Percentiles rank a stretch among this genome's conserved stretches.
These are phyloP conservation scores for Curvularia spicifera DNA, from an alignment of 2,329 filamentous ascomycete species.

Conservation along the genomic window DNA sequence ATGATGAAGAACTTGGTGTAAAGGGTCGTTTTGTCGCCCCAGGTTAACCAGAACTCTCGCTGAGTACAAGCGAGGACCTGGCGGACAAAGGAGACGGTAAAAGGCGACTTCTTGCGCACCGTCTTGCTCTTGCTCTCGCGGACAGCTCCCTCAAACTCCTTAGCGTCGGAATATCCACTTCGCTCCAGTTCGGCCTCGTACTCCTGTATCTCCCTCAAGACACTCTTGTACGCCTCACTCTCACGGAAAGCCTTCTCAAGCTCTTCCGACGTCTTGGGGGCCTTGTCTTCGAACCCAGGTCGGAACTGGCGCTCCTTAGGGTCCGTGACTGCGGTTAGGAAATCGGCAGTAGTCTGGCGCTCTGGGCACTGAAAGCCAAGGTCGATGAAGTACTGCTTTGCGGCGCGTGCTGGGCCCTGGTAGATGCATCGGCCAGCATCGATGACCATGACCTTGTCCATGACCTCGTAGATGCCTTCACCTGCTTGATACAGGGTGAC, in stretches of 20 bases:
- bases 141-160: conserved; percentile 70
- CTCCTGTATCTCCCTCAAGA: conserved; percentile 66
- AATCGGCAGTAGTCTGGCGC: conserved; percentile 76
- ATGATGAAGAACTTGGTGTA: conserved; percentile 80
- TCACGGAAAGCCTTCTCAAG: conserved; percentile 71
- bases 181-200: conserved; percentile 65
- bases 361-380: conserved; percentile 67
- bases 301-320: conserved; percentile 73
- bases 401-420: conserved; percentile 66
- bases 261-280: conserved; percentile 73
- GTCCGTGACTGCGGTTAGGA: conserved; percentile 78
- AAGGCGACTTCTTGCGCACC: conserved; percentile 72
- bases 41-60: conserved; percentile 79
- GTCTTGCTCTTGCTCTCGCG: conserved; percentile 69
- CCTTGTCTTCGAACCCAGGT: conserved; percentile 61
- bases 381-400: conserved; percentile 69
- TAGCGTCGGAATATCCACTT: conserved; percentile 66
- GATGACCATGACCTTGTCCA: conserved; percentile 83
- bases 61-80: conserved; percentile 74
- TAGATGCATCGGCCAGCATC: conserved; percentile 74
- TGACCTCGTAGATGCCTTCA: conserved; percentile 72
- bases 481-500: conserved; percentile 76
- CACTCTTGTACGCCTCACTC: conserved; percentile 66
- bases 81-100: conserved; percentile 75
- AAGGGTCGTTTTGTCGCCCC: conserved; percentile 75